These are phyloP conservation scores for Heliamphora pulchella DNA, from an alignment of 179 eudicot genomes.

Conservation along the genomic window DNA sequence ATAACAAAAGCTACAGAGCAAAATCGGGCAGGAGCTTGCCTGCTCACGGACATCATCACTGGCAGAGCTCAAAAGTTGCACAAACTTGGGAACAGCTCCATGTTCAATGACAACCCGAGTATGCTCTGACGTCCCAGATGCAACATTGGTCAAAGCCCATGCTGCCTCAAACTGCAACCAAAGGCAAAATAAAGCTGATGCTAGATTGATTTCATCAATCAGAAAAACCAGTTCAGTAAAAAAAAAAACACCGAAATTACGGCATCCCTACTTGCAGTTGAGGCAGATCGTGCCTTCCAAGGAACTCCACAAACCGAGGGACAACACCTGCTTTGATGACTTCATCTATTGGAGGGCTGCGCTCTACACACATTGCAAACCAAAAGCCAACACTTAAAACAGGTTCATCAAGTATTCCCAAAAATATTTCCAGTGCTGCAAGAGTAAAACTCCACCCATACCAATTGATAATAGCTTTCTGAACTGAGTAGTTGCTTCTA, in stretches of 20 bases:
- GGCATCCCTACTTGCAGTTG: conserved; percentile 61
- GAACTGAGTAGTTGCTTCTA: conserved; percentile 77
- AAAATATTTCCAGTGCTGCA: neutral
- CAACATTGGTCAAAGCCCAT: conserved; percentile 39
- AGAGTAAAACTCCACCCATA: conserved; percentile 18
- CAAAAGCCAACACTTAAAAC: conserved; percentile 8
- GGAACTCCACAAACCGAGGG: conserved; percentile 76
- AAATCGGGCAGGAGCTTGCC: conserved; percentile 28
- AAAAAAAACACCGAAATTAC: neutral
- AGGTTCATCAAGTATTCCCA: neutral
- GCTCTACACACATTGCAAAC: conserved; percentile 35
- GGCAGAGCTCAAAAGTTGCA: conserved; percentile 68
- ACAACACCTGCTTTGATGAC: conserved; percentile 80
- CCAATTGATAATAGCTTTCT: conserved; percentile 76
- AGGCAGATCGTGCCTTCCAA: conserved; percentile 70
- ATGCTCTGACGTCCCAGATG: conserved; percentile 18
- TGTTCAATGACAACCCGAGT: conserved; percentile 73
- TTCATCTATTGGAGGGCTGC: conserved; percentile 81
- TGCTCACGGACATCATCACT: conserved; percentile 91
- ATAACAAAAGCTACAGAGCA: neutral
- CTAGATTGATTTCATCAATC: neutral
- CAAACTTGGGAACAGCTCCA: conserved; percentile 85
- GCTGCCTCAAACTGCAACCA: conserved; percentile 59
- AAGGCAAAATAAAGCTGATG: conserved; percentile 5
- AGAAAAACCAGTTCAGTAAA: neutral